Conservation (phyloP, 148 eudicot species). For the Nyssa sinensis region DNA sequence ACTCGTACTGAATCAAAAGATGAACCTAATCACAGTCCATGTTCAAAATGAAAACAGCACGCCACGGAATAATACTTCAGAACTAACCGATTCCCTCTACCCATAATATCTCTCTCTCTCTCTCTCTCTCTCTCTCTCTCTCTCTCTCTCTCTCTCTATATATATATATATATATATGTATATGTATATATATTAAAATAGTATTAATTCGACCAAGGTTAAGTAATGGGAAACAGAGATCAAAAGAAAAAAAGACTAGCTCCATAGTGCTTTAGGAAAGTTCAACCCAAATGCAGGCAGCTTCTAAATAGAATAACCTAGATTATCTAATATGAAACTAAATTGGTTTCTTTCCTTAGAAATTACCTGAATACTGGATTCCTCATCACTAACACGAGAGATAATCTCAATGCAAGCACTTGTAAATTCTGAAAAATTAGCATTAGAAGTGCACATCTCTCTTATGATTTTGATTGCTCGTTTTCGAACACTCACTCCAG, state of each 20-base stretch:
- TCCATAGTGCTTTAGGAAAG: background rate
- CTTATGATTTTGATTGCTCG: slow-evolving; percentile 90
- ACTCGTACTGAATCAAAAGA: background rate
- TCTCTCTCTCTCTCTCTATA: background rate
- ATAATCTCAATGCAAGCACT: slow-evolving; percentile 91
- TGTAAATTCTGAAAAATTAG: slow-evolving; percentile 58
- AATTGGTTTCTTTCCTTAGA: slow-evolving; percentile 6
- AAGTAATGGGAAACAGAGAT: background rate
- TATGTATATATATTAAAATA: no score
- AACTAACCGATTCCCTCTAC: no score
- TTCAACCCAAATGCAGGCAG: background rate
- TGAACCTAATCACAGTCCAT: no score
- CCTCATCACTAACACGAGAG: slow-evolving; percentile 91
- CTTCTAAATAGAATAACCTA: background rate
- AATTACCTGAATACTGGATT: slow-evolving; percentile 93
- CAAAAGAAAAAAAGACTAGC: background rate
- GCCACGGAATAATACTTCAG: no score
- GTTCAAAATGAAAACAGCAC: no score
- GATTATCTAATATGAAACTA: background rate
- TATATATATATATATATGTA: no score
- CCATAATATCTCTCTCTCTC: no score
- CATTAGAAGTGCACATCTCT: slow-evolving; percentile 89
- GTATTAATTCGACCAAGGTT: background rate
- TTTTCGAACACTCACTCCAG: slow-evolving; percentile 94
- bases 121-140: no score